Conservation (phyloP, 2,329 filamentous ascomycete species). For the Nigrospora oryzae region DNA sequence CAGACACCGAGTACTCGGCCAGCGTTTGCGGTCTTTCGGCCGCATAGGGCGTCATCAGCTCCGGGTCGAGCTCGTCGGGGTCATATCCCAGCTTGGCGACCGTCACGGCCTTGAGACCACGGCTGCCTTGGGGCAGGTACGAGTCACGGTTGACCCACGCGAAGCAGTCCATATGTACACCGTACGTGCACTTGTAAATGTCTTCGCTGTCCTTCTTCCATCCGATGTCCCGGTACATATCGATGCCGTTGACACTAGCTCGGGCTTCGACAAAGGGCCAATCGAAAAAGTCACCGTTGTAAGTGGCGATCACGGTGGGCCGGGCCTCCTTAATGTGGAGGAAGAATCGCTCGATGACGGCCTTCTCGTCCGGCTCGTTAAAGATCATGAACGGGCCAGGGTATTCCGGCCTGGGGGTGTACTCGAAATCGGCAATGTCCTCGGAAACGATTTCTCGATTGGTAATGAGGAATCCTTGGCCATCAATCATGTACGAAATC, state of each 20-base stretch:
- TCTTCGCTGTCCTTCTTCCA: constrained; percentile 94
- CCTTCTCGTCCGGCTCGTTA: constrained; percentile 92
- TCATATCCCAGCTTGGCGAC: constrained; percentile 98
- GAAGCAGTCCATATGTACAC: constrained; percentile 98
- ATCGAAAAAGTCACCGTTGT: constrained; percentile 99
- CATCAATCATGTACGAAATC: constrained; percentile 99
- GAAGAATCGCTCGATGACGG: constrained; percentile 84
- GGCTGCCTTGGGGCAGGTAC: constrained; percentile 92
- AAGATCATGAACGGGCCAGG: constrained; percentile 94
- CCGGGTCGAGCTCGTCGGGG: constrained; percentile 93
- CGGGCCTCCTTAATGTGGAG: constrained; percentile 89
- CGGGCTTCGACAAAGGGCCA: constrained; percentile 96
- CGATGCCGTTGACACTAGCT: constrained; percentile 88
- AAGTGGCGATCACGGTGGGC: constrained; percentile 97
- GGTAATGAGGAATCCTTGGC: constrained; percentile 94
- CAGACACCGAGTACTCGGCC: constrained; percentile 96
- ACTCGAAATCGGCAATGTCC: constrained; percentile 96
- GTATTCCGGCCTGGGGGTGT: constrained; percentile 95
- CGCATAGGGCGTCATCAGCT: constrained; percentile 92
- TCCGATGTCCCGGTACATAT: constrained; percentile 98
- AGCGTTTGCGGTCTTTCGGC: constrained; percentile 85
- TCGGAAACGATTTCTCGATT: constrained; percentile 97
- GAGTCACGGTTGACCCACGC: constrained; percentile 98
- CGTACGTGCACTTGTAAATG: constrained; percentile 92
- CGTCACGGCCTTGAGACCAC: constrained; percentile 94